These are phyloP conservation scores for Harringtonia aguacate DNA, from an alignment of 2,329 filamentous ascomycete species.

Conservation along the genomic window DNA sequence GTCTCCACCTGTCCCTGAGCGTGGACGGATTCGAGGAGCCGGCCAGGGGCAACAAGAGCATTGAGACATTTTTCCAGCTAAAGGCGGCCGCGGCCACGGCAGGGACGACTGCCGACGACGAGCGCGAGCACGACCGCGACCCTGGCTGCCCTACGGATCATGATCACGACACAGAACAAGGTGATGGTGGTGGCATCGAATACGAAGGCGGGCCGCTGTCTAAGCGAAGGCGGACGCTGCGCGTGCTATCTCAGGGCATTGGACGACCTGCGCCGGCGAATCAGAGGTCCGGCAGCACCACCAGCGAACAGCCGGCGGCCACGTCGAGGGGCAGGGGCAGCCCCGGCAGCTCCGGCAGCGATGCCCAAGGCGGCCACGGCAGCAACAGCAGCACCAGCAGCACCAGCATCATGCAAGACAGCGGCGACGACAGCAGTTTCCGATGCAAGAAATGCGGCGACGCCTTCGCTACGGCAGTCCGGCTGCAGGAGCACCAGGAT, in stretches of 20 bases:
- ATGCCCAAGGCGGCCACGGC: background rate
- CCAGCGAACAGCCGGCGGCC: background rate
- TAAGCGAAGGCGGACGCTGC: background rate
- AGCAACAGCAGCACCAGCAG: background rate
- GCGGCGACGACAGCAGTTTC: background rate
- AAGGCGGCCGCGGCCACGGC: background rate
- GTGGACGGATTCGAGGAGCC: slow-evolving; percentile 92
- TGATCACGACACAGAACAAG: no score
- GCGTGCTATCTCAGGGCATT: no score
- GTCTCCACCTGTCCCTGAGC: slow-evolving; percentile 77
- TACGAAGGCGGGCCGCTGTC: background rate
- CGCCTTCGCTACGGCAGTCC: slow-evolving; percentile 42
- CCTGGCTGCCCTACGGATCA: no score
- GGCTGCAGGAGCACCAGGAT: slow-evolving; percentile 69
- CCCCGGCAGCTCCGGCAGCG: no score
- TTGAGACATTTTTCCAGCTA: slow-evolving; percentile 59
- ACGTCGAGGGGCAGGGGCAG: background rate
- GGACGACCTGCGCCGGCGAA: no score
- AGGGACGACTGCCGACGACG: background rate
- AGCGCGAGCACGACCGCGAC: no score
- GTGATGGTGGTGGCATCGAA: background rate
- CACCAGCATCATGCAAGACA: background rate
- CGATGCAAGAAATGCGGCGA: slow-evolving; percentile 58
- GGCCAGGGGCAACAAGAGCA: slow-evolving; percentile 71
- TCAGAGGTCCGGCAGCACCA: background rate